Evolutionary conservation across 768 basidiomycete species (phyloP), one percentile per base, ranked within the genome.

Genomic region (Pleurotus pulmonarius): DNA sequence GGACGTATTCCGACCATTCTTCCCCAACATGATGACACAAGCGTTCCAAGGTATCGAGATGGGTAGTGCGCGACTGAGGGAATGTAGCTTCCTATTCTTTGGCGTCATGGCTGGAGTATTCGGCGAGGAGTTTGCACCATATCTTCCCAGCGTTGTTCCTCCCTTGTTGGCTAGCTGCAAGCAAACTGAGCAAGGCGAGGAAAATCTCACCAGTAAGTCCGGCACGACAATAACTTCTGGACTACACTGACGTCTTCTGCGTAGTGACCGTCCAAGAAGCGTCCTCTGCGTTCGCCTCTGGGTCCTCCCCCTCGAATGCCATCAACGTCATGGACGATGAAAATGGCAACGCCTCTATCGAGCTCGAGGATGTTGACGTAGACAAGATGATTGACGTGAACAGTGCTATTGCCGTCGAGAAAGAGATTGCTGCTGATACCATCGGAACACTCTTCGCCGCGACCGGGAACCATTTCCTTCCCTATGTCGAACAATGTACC

Each of bases 101-200:
- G 93, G 94, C 56, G 94, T 96, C 60, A 95, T 99, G 90, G 91
- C 94, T n/a, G 83, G 90, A 47, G 94, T 99, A 15, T 99, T 97
- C 65, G 91, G 85, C 48, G 92, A 92, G 56, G 94, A 98, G 64
- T 98, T 98, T 64, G 87, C 93, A 1, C 79, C 81, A 2, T 98
- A 94, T 73, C 82, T 98, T 34, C 82, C 86, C 6, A 84, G 81
- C 58, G 92, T 98, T 58, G 83, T 99, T 26, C 94, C 95, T 24
- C 80, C 91, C 48, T 81, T 99, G 61, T 67, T 98, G 61, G 75
- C 76, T 25, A 94, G 90, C 67, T 88, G 90, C 73, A 82, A 84
- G 61, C 94, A 97, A 73, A 71, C 75, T 45, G 96, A 98, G 73
- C 81, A 87, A 49, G 87, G 87, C 34, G 90, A 92, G 62, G 73